Base-by-base conservation (phyloP, 768 basidiomycete genomes). In the Lyophyllum decastes region DNA sequence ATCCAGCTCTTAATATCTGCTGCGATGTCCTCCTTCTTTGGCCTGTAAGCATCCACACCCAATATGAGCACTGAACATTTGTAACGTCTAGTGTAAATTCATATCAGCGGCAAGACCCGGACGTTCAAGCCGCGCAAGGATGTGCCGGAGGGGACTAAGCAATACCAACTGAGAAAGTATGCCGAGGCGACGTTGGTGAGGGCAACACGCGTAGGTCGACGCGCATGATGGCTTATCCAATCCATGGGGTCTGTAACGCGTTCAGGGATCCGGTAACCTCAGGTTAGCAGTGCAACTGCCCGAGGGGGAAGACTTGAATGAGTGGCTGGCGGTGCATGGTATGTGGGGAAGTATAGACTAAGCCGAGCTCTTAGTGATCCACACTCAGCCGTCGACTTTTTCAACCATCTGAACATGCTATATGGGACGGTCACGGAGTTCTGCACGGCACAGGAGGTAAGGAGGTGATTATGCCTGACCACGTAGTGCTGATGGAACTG, bases 251-350 rank as follows among this genome's bases (percentile, higher is more conserved):
- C 49, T 21, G 14, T 40, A 35, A 52, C 58, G 47, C 61, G 64
- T 51, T 33, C 52, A 96, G 95, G 95, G 96, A 46, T 98, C 95
- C 9, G 97, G 97, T 7, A 98, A 98, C 76, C 76, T 99, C 60
- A 81, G 95, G 57, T 78, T 91, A 46, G 95, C 97, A 0, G 97
- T 99, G 21, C 87, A 90, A 61, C 80, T 98, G 19, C 97, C 97
- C 0, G 97, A 98, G 64, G 97, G 97, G 38, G 97, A 99, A 73
- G 97, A 99, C 71, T 73, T 87, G 65, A 96, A 95, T 64, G 97
- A 99, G 73, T 99, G 97, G 97, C 87, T 99, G n/a, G 97, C 97
- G 12, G 96, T 99, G 8, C 96, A 99, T 69, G 93, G 97, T 97
- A 85, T 68, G 50, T 55, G n/a, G 46, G 35, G 12, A 0, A 22